phyloP scores from a whole-genome alignment of 768 basidiomycete genomes.

The Cubamyces sp. region DNA sequence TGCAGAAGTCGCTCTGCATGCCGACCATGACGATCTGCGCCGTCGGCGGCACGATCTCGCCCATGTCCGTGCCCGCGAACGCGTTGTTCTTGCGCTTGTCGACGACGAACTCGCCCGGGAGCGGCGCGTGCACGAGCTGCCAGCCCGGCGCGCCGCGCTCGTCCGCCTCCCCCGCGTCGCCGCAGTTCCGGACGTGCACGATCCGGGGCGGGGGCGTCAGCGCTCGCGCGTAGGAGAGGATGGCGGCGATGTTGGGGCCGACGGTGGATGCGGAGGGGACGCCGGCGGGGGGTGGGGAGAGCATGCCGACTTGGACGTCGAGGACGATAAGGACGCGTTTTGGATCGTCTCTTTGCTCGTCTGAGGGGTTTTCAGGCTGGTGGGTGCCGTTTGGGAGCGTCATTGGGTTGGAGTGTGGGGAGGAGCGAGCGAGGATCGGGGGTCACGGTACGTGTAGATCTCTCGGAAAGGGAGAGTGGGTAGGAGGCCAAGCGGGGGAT shows the following conservation, averaged over 20 bases:
- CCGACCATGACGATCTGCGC: slow-evolving; percentile 71
- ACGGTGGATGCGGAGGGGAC: slow-evolving; percentile 51
- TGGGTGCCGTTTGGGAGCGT: slow-evolving; percentile 1
- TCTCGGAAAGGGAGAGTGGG: too few relatives aligned
- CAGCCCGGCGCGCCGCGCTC: slow-evolving; percentile 59
- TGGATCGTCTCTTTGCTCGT: slow-evolving; percentile 16
- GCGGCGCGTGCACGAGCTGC: slow-evolving; percentile 60
- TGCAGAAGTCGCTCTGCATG: slow-evolving; percentile 67
- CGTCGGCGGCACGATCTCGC: slow-evolving; percentile 49
- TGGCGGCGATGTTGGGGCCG: slow-evolving; percentile 49
- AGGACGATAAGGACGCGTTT: slow-evolving; percentile 60
- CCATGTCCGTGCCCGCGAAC: slow-evolving; percentile 61
- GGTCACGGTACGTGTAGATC: too few relatives aligned
- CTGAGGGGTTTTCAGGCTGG: neutral
- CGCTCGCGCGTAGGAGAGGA: slow-evolving; percentile 55
- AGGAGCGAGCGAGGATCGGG: neutral
- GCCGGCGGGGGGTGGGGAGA: slow-evolving; percentile 50
- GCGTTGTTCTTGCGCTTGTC: slow-evolving; percentile 72
- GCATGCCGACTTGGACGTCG: slow-evolving; percentile 58
- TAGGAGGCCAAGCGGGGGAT: too few relatives aligned
- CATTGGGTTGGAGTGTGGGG: neutral
- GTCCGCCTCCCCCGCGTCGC: slow-evolving; percentile 64
- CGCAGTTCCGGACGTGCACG: slow-evolving; percentile 69
- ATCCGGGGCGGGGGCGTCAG: slow-evolving; percentile 50
- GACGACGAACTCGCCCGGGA: slow-evolving; percentile 54